Base-by-base conservation (phyloP, 1,284 basidiomycete species). In the Heliocybe sulcata region DNA sequence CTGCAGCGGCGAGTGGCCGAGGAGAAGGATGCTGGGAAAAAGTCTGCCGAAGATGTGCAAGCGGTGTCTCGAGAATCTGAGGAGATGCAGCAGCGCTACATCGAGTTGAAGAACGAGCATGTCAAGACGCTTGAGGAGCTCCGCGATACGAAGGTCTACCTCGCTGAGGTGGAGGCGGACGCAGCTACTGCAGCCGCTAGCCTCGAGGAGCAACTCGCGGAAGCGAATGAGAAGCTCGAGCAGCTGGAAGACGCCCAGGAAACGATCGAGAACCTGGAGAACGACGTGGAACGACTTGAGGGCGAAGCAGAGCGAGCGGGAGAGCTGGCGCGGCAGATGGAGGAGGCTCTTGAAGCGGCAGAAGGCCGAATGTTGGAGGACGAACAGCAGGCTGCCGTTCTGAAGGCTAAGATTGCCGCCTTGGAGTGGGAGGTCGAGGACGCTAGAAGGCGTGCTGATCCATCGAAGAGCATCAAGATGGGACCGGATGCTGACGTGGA, bases 271-370 rank as follows among this genome's bases (percentile, higher is more conserved):
- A 69, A 75, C 38, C 69, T 85, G 2, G 77, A 83, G 56, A 76
- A 71, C 10, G 81, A 83, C 8, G 65, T 79, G 45, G 74, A 81
- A 51, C 69, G 75, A 38, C 69, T 85, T 2, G 77, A 83, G 56
- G 76, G 71, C 10, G 81, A 83, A 26, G 69, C 70, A 0, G 73
- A 80, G 35, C 73, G 79, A 33, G 75, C 77, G 1, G 68, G 72
- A 6, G 80, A 85, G 59, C 72, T 83, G 2, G 78, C 74, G 16
- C 68, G 74, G 42, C 83, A 90, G 64, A 74, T 89, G 75, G 84
- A 90, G 59, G 79, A 84, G 3, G 90, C 88, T 0, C 67, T 92
- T 52, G 80, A 85, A 53, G 85, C 81, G 8, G 81, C 81, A 0
- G 85, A 89, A 64, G 72, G 74, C 64, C 83, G 82, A 69, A 87